phyloP scores from a whole-genome alignment of 2,329 filamentous ascomycete genomes.

The Parastagonospora avenae region DNA sequence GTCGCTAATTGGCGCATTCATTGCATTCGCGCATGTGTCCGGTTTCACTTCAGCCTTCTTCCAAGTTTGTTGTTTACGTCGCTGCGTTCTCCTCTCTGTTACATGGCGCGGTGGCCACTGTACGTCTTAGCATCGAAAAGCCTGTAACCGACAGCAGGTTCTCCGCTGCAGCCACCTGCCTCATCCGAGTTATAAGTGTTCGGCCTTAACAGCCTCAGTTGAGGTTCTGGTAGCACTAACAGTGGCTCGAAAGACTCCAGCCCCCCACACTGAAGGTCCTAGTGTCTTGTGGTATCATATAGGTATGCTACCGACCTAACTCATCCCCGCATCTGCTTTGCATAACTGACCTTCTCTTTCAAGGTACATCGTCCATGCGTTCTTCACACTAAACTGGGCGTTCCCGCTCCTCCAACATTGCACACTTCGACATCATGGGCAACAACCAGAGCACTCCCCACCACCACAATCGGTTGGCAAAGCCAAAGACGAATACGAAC shows the following conservation, averaged over 20 bases:
- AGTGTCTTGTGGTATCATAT: conserved; percentile 15
- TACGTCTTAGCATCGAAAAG: conserved; percentile 15
- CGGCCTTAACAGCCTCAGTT: conserved; percentile 17
- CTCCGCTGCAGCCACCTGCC: conserved; percentile 18
- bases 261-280: conserved; percentile 21
- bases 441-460: conserved; percentile 33
- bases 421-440: conserved; percentile 31
- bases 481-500: conserved; percentile 45
- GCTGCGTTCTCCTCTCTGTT: conserved; percentile 23
- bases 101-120: conserved; percentile 27
- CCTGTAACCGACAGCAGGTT: conserved; percentile 18
- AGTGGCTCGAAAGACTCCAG: conserved; percentile 15
- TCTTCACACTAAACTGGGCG: conserved; percentile 15
- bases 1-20: conserved; percentile 34
- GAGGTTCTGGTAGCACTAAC: conserved; percentile 17
- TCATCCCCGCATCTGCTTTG: conserved; percentile 10
- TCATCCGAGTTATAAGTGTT: conserved; percentile 15
- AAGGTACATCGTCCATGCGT: conserved; percentile 20
- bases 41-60: conserved; percentile 42
- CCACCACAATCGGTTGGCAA: conserved; percentile 38
- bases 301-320: conserved; percentile 15
- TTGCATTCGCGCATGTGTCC: conserved; percentile 24
- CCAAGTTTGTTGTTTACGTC: conserved; percentile 45
- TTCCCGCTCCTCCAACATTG: conserved; percentile 22
- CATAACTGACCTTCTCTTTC: conserved; percentile 11